Conservation (phyloP, 306 rosid genomes). For the Acacia acuminata region DNA sequence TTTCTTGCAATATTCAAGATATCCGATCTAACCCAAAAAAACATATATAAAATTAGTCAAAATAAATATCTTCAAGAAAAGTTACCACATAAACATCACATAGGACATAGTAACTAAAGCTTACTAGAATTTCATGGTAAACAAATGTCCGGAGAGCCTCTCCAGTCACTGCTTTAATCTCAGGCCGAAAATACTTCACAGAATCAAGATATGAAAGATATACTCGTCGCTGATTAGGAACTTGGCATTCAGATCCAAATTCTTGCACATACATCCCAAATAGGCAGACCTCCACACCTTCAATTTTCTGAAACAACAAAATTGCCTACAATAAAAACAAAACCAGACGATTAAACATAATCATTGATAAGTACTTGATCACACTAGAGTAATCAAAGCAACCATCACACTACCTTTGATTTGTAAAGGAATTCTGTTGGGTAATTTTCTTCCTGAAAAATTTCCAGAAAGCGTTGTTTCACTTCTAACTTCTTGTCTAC, state of each 20-base stretch:
- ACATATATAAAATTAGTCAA: background rate
- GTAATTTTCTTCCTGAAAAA: conserved; percentile 94
- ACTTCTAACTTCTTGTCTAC: conserved; percentile 98
- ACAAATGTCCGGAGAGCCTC: conserved; percentile 97
- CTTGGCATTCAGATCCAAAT: conserved; percentile 88
- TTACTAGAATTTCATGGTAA: conserved; percentile 97
- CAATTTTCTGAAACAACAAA: conserved; percentile 94
- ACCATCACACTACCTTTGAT: conserved; percentile 69
- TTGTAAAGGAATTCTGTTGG: conserved; percentile 94
- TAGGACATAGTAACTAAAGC: conserved; percentile 15
- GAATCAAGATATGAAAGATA: conserved; percentile 97
- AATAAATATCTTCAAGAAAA: conserved; percentile 24
- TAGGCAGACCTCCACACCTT: conserved; percentile 97
- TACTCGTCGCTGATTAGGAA: conserved; percentile 96
- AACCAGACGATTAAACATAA: conserved; percentile 11
- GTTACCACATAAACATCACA: conserved; percentile 9
- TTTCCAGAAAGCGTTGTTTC: conserved; percentile 88
- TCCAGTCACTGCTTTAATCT: conserved; percentile 81
- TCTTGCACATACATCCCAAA: conserved; percentile 99
- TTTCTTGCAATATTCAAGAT: conserved; percentile 93
- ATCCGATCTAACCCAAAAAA: conserved; percentile 72
- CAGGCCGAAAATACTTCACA: conserved; percentile 97
- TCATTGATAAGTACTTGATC: conserved; percentile 7
- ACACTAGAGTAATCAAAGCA: conserved; percentile 11
- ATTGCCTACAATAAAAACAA: conserved; percentile 57